Conservation (phyloP, 2,329 filamentous ascomycete genomes). For the Sphaerostilbella broomeana region DNA sequence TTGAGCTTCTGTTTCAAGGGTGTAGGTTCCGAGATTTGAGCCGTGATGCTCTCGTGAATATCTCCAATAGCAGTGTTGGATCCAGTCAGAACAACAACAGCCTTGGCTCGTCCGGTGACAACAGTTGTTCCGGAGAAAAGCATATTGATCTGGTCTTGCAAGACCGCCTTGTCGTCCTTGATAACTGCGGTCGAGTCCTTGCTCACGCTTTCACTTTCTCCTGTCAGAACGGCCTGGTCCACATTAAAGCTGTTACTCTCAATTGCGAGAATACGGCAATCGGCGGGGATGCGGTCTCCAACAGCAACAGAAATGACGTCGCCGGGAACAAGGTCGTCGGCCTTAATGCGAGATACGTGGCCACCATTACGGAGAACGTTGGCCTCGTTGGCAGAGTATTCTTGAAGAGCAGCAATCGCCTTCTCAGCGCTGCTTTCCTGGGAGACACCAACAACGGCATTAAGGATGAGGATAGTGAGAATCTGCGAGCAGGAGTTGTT, state of each 20-base stretch:
- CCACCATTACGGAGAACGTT: conserved; percentile 82
- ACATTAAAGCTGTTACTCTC: conserved; percentile 97
- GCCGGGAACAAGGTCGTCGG: conserved; percentile 93
- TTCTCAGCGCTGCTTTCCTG: conserved; percentile 99
- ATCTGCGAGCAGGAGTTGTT: conserved; percentile 51
- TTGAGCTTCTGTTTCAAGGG: conserved; percentile 98
- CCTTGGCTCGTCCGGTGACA: conserved; percentile 86
- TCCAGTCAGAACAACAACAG: conserved; percentile 85
- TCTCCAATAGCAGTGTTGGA: conserved; percentile 91
- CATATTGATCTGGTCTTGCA: conserved; percentile 97
- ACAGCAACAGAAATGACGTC: conserved; percentile 85
- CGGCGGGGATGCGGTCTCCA: conserved; percentile 88
- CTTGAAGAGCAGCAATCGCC: conserved; percentile 93
- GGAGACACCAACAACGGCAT: conserved; percentile 93
- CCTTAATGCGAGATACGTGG: conserved; percentile 74
- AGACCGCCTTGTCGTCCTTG: conserved; percentile 75
- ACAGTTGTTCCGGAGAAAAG: conserved; percentile 98
- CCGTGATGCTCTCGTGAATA: conserved; percentile 96
- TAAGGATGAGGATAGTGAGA: conserved; percentile 91
- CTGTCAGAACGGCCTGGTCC: conserved; percentile 94
- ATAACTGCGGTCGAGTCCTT: conserved; percentile 67
- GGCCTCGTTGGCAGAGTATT: conserved; percentile 97
- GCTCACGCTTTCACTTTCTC: conserved; percentile 92
- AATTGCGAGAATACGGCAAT: conserved; percentile 83
- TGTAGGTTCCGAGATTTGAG: conserved; percentile 95